Conservation (phyloP, 2,329 filamentous ascomycete genomes). For the Biscogniauxia marginata region DNA sequence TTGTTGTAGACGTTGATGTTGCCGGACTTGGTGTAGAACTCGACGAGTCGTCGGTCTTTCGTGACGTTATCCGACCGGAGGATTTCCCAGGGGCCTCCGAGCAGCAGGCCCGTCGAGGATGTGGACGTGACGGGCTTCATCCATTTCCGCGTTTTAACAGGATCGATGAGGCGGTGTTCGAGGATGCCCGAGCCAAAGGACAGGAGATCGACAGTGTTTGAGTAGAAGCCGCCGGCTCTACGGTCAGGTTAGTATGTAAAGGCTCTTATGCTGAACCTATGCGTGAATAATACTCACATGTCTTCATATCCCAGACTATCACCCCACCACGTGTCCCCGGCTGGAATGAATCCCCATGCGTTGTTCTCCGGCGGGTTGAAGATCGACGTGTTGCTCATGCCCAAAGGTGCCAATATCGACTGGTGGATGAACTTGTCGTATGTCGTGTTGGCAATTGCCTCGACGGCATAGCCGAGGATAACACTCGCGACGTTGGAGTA, state of each 20-base stretch:
- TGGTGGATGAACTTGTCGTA: constrained; percentile 24
- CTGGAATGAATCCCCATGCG: constrained; percentile 26
- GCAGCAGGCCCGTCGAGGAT: constrained; percentile 27
- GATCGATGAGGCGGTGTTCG: constrained; percentile 20
- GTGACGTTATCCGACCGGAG: constrained; percentile 32
- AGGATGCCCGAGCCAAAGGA: constrained; percentile 29
- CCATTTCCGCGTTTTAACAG: constrained; percentile 27
- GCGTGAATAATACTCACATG: constrained; percentile 16
- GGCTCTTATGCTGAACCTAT: background rate
- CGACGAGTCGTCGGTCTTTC: constrained; percentile 29
- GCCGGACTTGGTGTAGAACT: constrained; percentile 36
- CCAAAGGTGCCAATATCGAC: constrained; percentile 21
- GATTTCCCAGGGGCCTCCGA: constrained; percentile 38
- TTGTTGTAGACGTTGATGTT: constrained; percentile 34
- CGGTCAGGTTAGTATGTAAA: constrained; percentile 1
- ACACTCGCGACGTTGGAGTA: constrained; percentile 29
- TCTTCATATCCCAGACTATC: constrained; percentile 28
- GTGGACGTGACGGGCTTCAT: constrained; percentile 29
- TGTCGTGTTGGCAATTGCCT: constrained; percentile 24
- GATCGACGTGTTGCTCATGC: constrained; percentile 28
- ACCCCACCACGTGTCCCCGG: constrained; percentile 25
- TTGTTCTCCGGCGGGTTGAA: constrained; percentile 19
- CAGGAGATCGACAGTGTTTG: constrained; percentile 28
- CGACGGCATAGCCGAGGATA: constrained; percentile 25
- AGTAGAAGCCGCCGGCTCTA: constrained; percentile 30